Evolutionary conservation across 1,139 yeast genomes (phyloP).

Genomic region (Debaryomycetaceae sp.): DNA sequence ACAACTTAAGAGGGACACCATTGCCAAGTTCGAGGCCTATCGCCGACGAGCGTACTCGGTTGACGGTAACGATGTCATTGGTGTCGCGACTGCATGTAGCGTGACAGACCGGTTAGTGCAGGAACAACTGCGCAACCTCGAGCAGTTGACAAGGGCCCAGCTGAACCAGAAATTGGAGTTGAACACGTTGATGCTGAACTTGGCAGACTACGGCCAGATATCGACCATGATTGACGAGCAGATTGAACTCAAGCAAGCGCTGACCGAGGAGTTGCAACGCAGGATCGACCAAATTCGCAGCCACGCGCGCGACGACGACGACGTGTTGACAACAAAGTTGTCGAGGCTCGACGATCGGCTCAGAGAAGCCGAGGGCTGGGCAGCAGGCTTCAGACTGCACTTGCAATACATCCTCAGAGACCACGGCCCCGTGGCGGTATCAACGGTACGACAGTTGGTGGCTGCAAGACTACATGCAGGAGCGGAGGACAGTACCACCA

Average conservation of each 20-base stretch:
- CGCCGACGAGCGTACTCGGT: slow-evolving; percentile 28
- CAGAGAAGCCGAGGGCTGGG: too few species aligned
- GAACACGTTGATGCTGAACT: slow-evolving; percentile 1
- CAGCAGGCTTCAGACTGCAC: too few species aligned
- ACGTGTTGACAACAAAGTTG: slow-evolving; percentile 1
- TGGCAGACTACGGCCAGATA: slow-evolving; percentile 4
- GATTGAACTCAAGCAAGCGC: neutral
- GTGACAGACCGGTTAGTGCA: slow-evolving; percentile 16
- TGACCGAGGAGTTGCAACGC: slow-evolving; percentile 4
- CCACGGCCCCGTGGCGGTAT: too few species aligned
- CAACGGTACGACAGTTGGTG: slow-evolving; percentile 2
- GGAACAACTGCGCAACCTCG: slow-evolving; percentile 15
- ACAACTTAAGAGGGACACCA: slow-evolving; percentile 14
- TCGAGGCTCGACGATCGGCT: too few species aligned
- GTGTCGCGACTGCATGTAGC: slow-evolving; percentile 30
- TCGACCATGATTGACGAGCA: slow-evolving; percentile 2
- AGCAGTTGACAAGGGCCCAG: slow-evolving; percentile 8
- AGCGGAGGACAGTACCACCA: too few species aligned
- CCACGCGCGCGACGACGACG: neutral
- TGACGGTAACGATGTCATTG: slow-evolving; percentile 35
- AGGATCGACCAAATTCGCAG: neutral
- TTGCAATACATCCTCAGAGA: too few species aligned
- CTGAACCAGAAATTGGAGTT: neutral
- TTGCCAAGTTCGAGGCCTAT: slow-evolving; percentile 27
- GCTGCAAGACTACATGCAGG: slow-evolving; percentile 1